Evolutionary conservation across 352 stramenopile genomes (phyloP), one percentile per base, ranked within the genome.

Genomic region (Phytophthora vignae): DNA sequence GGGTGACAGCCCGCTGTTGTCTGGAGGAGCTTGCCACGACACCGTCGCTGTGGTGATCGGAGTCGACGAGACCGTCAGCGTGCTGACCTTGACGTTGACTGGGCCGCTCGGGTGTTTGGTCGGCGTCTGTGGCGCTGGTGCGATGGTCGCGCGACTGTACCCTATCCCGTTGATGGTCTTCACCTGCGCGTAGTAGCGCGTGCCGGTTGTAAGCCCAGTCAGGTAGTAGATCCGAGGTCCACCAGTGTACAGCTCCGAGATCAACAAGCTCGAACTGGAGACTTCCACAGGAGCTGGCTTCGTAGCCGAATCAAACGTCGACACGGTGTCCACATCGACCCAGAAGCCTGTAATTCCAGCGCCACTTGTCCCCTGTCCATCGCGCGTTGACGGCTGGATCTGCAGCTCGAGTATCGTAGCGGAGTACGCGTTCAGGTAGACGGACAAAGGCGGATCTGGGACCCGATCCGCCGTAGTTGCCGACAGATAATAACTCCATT

Each of bases 161-260:
- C 85, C 85, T 29, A 95, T 85, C 27, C 71, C 70, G 66, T 91
- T 96, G 33, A 81, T 87, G 9, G 86, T 70, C 52, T 91, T 94
- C 7, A 97, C 90, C 49, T 96, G 91, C 6, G 95, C 85, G 69
- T 96, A 97, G 69, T 97, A 98, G 9, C 83, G 78, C 15, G 83
- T 83, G 17, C 92, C 92, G 3, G 82, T 93, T 4, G 82, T 79
- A 7, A 98, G 85, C 11, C 77, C 78, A n/a, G 78, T 83, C 33
- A 96, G 59, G 60, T 92, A 90, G 74, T 95, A 95, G 27, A 93
- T 71, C 0, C 81, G 76, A 14, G 84, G 82, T 0, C 91, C 90
- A 15, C 62, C 73, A 15, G 61, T 3, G 61, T 91, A 94, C 1
- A 97, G 74, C 27, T 77, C 56, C 3, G 85, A 82, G 29, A 93